These are phyloP conservation scores for Astraeus odoratus DNA, from an alignment of 768 basidiomycete species.

Conservation along the genomic window DNA sequence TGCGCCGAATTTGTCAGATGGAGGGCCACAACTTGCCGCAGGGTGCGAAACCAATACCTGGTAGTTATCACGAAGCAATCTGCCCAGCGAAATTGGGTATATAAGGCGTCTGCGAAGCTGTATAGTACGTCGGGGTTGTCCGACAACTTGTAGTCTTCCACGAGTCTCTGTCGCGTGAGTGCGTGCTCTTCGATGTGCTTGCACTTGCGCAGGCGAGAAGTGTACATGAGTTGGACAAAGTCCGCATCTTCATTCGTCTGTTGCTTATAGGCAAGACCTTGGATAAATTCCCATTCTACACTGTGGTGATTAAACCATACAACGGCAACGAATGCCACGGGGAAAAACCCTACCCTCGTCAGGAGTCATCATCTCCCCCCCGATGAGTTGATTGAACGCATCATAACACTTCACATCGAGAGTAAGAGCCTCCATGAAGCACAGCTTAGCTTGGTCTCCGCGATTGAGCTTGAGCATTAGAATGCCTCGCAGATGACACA, in stretches of 20 bases:
- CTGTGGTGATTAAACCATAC: slow-evolving; percentile 5
- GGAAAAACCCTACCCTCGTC: slow-evolving; percentile 73
- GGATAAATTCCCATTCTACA: slow-evolving; percentile 94
- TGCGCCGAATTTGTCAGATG: slow-evolving; percentile 23
- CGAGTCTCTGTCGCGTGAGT: slow-evolving; percentile 68
- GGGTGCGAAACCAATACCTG: slow-evolving; percentile 41
- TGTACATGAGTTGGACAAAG: slow-evolving; percentile 91
- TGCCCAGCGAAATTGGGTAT: slow-evolving; percentile 84
- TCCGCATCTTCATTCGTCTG: slow-evolving; percentile 86
- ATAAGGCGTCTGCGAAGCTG: slow-evolving; percentile 86
- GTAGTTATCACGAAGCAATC: slow-evolving; percentile 89
- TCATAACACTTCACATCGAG: slow-evolving; percentile 98
- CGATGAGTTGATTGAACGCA: slow-evolving; percentile 83
- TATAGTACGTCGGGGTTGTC: slow-evolving; percentile 92
- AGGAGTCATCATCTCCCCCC: slow-evolving; percentile 92
- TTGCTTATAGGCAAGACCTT: slow-evolving; percentile 70
- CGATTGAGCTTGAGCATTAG: slow-evolving; percentile 93
- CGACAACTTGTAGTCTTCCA: slow-evolving; percentile 74
- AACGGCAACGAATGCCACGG: neutral
- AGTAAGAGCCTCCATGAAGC: slow-evolving; percentile 92
- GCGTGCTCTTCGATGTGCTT: slow-evolving; percentile 80
- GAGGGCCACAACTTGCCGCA: neutral
- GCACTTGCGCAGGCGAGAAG: slow-evolving; percentile 85
- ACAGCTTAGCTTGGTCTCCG: slow-evolving; percentile 84
- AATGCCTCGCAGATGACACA: slow-evolving; percentile 90